Percentiles rank a stretch among this genome's conserved stretches.
phyloP scores from a whole-genome alignment of 1,284 basidiomycete species.

The Austroboletus novae-zelandiae region DNA sequence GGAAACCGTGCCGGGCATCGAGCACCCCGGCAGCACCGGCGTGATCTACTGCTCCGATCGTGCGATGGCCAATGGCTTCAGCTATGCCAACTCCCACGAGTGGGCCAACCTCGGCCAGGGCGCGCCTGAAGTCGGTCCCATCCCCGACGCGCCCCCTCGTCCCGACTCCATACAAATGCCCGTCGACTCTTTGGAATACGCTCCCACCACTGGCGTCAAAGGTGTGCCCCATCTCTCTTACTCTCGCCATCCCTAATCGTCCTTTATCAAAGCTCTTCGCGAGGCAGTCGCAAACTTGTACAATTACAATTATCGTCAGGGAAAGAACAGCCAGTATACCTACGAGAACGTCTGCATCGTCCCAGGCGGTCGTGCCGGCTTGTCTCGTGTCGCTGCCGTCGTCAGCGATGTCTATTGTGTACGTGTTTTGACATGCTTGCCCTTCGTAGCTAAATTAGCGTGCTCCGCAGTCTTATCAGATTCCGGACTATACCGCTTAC shows the following conservation, averaged over 20 bases:
- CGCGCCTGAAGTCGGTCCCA: slow-evolving; percentile 84
- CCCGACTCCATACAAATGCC: slow-evolving; percentile 63
- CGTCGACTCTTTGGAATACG: slow-evolving; percentile 84
- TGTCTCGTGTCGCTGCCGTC: slow-evolving; percentile 89
- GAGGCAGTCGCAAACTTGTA: slow-evolving; percentile 84
- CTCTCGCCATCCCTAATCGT: not conserved
- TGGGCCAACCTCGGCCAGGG: slow-evolving; percentile 89
- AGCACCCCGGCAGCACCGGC: slow-evolving; percentile 73
- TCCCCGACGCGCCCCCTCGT: slow-evolving; percentile 72
- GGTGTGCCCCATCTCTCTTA: slow-evolving; percentile 41
- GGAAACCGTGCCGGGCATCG: slow-evolving; percentile 81
- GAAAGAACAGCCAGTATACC: slow-evolving; percentile 81
- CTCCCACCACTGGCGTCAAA: slow-evolving; percentile 90
- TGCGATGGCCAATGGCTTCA: slow-evolving; percentile 88
- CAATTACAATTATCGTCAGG: slow-evolving; percentile 83
- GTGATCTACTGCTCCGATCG: slow-evolving; percentile 89
- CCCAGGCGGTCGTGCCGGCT: slow-evolving; percentile 85
- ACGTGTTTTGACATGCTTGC: slow-evolving; percentile 20
- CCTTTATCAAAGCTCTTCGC: slow-evolving; percentile 40
- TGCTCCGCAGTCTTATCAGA: slow-evolving; percentile 68
- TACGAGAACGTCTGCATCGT: slow-evolving; percentile 91
- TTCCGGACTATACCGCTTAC: slow-evolving; percentile 87
- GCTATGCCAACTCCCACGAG: slow-evolving; percentile 69
- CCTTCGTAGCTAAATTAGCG: not conserved
- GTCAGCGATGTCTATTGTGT: slow-evolving; percentile 82